Evolutionary conservation across 2,329 filamentous ascomycete species (phyloP), one percentile per base, ranked within the genome.

Genomic region (Colletotrichum higginsianum): DNA sequence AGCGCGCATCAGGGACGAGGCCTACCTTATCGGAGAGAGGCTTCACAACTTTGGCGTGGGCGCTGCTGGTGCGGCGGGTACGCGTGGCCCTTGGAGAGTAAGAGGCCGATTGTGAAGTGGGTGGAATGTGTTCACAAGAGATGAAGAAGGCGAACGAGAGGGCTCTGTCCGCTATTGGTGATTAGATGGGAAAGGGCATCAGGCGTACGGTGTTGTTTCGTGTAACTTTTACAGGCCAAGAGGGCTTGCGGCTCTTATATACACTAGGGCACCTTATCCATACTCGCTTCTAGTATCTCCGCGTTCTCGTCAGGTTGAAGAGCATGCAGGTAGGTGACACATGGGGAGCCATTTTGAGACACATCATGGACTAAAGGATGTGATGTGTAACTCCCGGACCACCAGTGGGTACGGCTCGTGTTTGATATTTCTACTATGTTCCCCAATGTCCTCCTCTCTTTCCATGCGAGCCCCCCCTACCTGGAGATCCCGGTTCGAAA

Each of bases 1-100:
- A 76, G 87, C 91, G 68, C 90, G 92, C 69, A 94, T 99, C 57
- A 87, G 94, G 49, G 97, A 99, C 80, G 97, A 99, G 82, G 95
- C 97, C 0, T 99, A 99, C 80, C 85, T 99, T 55, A 96, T 98
- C 78, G 96, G 96, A 2, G 96, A 99, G 84, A 86, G 95, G 71
- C 83, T 99, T 78, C 97, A 99, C 83, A 99, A 99, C 81, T 97
- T 98, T 82, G 94, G 94, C 4, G 80, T 81, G 2, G 82, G 80
- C 9, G 80, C 82, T 18, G 81, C 82, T 9, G 82, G 80, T 21
- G 79, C 79, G 21, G 78, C 80, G 16, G 79, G 79, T 66, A 77
- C 78, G 18, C 79, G 78, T 70, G 78, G 77, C 2, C 79, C 80
- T 16, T 84, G 83, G 82, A 81, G 80, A 63, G 78, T 80, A 16